Percentiles rank a stretch among this genome's conserved stretches.
phyloP scores from a whole-genome alignment of 345 rosid species.

The Xanthoceras sorbifolium region DNA sequence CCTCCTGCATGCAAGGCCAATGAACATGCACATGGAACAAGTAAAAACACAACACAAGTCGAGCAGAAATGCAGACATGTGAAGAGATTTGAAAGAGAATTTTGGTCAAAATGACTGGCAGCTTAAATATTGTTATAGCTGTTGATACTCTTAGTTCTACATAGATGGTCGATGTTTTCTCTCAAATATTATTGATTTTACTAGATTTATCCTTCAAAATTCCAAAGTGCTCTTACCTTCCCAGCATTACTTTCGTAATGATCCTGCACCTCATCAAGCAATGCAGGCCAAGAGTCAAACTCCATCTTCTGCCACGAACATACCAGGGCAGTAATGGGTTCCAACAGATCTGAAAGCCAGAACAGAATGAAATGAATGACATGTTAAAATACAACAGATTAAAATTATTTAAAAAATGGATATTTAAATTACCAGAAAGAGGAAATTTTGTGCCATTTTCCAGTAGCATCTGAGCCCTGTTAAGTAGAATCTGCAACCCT shows the following conservation, averaged over 20 bases:
- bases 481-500: constrained; percentile 80
- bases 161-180: constrained; percentile 1
- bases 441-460: constrained; percentile 74
- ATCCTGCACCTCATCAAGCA: constrained; percentile 85
- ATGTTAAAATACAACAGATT: constrained; percentile 5
- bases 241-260: constrained; percentile 79
- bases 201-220: constrained; percentile 8
- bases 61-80: not conserved
- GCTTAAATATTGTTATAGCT: not conserved
- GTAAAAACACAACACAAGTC: not conserved
- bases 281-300: constrained; percentile 75
- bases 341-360: constrained; percentile 52
- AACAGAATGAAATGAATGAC: constrained; percentile 16
- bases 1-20: not conserved
- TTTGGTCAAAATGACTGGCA: not conserved
- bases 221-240: constrained; percentile 50
- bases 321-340: constrained; percentile 62
- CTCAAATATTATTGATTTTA: not conserved
- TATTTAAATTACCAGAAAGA: constrained; percentile 55
- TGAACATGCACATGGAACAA: not conserved
- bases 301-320: constrained; percentile 90
- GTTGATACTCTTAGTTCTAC: not conserved
- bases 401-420: not conserved
- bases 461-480: constrained; percentile 50
- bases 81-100: not conserved